phyloP scores from a whole-genome alignment of 768 basidiomycete species.

The Suillus placidus region DNA sequence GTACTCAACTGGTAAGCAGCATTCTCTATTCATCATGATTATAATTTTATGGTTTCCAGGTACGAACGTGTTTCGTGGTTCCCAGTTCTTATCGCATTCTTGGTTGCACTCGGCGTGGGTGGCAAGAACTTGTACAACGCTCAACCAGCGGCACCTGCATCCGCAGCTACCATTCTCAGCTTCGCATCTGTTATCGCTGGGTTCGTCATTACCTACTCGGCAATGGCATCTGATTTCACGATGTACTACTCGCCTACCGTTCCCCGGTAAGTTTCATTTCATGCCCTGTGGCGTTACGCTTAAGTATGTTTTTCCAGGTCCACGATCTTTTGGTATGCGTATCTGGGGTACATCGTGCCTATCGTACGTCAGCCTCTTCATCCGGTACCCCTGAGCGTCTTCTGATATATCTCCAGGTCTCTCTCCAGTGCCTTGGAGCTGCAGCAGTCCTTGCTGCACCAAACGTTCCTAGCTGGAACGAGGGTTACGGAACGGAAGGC shows the following conservation, averaged over 20 bases:
- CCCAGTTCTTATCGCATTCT: slow-evolving; percentile 72
- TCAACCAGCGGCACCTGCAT: slow-evolving; percentile 52
- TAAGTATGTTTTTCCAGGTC: slow-evolving; percentile 38
- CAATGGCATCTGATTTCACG: slow-evolving; percentile 73
- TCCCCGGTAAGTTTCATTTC: slow-evolving; percentile 48
- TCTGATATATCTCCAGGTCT: slow-evolving; percentile 25
- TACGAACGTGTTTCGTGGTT: slow-evolving; percentile 80
- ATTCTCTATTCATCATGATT: background rate
- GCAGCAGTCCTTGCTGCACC: slow-evolving; percentile 63
- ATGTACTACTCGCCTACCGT: slow-evolving; percentile 64
- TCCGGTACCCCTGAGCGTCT: slow-evolving; percentile 1
- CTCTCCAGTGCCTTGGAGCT: slow-evolving; percentile 63
- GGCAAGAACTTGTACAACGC: slow-evolving; percentile 64
- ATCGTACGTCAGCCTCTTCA: slow-evolving; percentile 48
- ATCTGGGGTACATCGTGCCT: slow-evolving; percentile 63
- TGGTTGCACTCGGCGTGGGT: slow-evolving; percentile 73
- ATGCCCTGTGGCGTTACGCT: slow-evolving; percentile 9
- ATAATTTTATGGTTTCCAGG: slow-evolving; percentile 35
- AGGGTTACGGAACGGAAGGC: slow-evolving; percentile 53
- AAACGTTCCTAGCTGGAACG: slow-evolving; percentile 55
- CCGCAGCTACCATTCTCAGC: slow-evolving; percentile 54
- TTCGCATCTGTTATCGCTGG: slow-evolving; percentile 76
- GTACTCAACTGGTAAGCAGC: slow-evolving; percentile 56
- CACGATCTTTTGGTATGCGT: slow-evolving; percentile 66
- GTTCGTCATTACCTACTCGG: slow-evolving; percentile 65